A percentile compares a stretch with the other conserved stretches of the same genome.
Evolutionary conservation across 2,329 filamentous ascomycete species (phyloP).

Genomic region (Diplodia intermedia): DNA sequence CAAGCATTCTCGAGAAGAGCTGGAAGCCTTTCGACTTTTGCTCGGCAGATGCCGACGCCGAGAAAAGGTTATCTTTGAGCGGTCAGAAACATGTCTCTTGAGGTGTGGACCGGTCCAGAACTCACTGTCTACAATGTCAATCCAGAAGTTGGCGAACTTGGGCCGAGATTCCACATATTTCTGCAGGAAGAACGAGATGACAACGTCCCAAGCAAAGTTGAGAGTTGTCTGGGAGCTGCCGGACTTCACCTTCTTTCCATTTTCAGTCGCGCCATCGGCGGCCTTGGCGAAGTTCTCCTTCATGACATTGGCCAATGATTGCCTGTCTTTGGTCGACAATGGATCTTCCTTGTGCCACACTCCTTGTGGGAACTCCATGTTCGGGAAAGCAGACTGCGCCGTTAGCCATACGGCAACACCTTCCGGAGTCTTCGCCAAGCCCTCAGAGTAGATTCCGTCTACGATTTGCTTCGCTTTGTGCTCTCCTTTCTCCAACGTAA

Average conservation of each 20-base stretch:
- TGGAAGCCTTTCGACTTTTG: slow-evolving; percentile 93
- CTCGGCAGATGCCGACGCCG: slow-evolving; percentile 79
- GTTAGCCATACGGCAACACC: slow-evolving; percentile 88
- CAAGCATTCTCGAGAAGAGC: slow-evolving; percentile 78
- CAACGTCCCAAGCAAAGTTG: slow-evolving; percentile 86
- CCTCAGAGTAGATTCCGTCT: slow-evolving; percentile 66
- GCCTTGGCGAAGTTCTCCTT: slow-evolving; percentile 72
- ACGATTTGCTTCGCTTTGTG: slow-evolving; percentile 67
- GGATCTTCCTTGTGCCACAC: slow-evolving; percentile 79
- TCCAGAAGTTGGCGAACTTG: slow-evolving; percentile 81
- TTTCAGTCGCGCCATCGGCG: slow-evolving; percentile 52
- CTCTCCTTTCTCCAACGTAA: slow-evolving; percentile 54
- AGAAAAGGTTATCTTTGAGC: slow-evolving; percentile 77
- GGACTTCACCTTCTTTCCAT: slow-evolving; percentile 61
- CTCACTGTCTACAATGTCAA: slow-evolving; percentile 82
- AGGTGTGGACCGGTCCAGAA: slow-evolving; percentile 35
- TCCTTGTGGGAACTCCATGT: slow-evolving; percentile 69
- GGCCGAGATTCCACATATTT: slow-evolving; percentile 43
- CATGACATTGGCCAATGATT: slow-evolving; percentile 75
- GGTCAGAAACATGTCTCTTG: slow-evolving; percentile 35
- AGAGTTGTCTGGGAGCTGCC: slow-evolving; percentile 80
- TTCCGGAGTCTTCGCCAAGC: slow-evolving; percentile 81
- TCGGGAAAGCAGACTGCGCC: slow-evolving; percentile 68
- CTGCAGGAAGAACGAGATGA: slow-evolving; percentile 60
- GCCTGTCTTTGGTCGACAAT: slow-evolving; percentile 70